Evolutionary conservation across 2,329 filamentous ascomycete genomes (phyloP), one percentile per base, ranked within the genome.

Genomic region (Beauveria caledonica): DNA sequence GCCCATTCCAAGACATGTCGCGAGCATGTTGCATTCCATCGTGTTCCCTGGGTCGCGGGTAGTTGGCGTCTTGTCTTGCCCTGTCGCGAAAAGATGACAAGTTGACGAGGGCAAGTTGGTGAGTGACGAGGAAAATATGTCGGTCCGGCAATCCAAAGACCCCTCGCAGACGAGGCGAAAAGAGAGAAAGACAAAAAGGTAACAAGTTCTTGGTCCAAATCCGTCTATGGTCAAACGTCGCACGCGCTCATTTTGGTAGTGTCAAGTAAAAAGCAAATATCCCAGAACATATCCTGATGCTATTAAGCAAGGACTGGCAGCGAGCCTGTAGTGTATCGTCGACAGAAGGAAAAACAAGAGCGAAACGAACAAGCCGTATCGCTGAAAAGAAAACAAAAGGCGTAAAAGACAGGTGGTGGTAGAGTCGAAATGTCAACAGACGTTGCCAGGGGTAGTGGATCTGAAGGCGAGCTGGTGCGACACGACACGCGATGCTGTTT

Each of bases 241-340:
- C 46, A 60, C 46, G 15, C 50, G 52, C 44, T 39, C 45, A 39
- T 46, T 56, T 49, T 8, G 50, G 58, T 60, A 50, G 58, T 60
- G 58, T 48, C 19, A 8, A 64, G 64, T 42, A 60, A 63, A 60
- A 54, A 60, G 33, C 48, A 59, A 59, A 59, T 36, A 33, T 54
- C 48, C 58, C 58, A 50, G 45, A 42, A 39, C 19, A 33, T 58
- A 7, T n/a, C 67, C 69, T 71, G 70, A 70, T 72, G 69, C 73
- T 74, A 71, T 68, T 69, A 72, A 72, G 71, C 72, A 71, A 73
- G 67, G 65, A 63, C 64, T 73, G 71, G 72, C 73, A 69, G 64
- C 61, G 72, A 71, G 72, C 71, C 72, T 66, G 64, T 64, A 68
- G 67, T 73, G 66, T 72, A 71, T 42, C 71, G 64, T 60, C 68